Evolutionary conservation across 345 rosid genomes (phyloP), one percentile per base, ranked within the genome.

Genomic region (Aegle marmelos): DNA sequence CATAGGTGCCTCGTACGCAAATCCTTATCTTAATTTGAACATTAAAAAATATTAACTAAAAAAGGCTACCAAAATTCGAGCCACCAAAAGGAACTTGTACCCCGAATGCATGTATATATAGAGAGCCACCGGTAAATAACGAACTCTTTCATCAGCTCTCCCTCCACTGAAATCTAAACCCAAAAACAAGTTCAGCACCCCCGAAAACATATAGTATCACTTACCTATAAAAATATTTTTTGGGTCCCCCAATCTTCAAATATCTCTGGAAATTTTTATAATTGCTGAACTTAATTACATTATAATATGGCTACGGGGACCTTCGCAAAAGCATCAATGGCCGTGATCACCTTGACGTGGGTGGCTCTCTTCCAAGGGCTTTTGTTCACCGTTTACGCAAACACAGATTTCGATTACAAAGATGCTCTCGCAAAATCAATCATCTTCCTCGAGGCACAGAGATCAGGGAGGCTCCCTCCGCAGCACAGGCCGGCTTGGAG

Each of bases 401-500:
- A 72, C 2, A 2, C 13, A 0, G 4, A 37, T 70, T 79, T 92
- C 9, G 73, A 91, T 62, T 93, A 93, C 80, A 91, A 85, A 83
- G 97, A 92, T 0, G 98, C 98, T 37, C 82, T 93, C 11, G 71
- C 89, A 16, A 95, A 90, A 83, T 93, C 95, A 33, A 65, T 93
- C 24, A 85, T 95, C 69, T 95, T 95, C 85, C 84, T 95, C 4
- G 98, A 93, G 83, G 97, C 97, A 14, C 98, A 95, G 80, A 85
- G 98, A 81, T 95, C 98, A 34, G 98, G 98, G 54, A 90, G 88
- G 78, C 94, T 95, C 37, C 97, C 92, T 45, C 81, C 92, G 37
- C 86, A 83, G 57, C 79, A 91, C 45, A 83, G 98, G 78, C 70
- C 83, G 14, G 68, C 87, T 14, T 95, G 98, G 98, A 91, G 98